phyloP scores from a whole-genome alignment of 768 basidiomycete species.

The Astraeus odoratus region DNA sequence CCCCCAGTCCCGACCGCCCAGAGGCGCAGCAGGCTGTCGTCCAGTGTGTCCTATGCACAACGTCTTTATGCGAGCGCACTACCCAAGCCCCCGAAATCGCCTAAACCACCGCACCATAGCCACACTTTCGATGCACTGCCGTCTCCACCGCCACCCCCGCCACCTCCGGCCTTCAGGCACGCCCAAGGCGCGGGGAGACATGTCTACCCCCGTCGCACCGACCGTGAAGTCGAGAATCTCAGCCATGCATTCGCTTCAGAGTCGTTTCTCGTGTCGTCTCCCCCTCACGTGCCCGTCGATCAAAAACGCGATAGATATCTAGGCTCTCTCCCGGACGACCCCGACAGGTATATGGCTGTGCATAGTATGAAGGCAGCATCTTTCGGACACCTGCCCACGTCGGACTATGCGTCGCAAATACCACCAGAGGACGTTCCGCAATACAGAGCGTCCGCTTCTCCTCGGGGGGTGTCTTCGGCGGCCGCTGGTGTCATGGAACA shows the following conservation, averaged over 20 bases:
- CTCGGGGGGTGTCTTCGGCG: background rate
- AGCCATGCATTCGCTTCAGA: background rate
- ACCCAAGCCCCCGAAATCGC: background rate
- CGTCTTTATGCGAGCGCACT: conserved; percentile 1
- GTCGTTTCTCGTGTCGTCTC: background rate
- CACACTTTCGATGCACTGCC: background rate
- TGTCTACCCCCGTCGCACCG: background rate
- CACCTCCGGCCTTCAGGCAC: background rate
- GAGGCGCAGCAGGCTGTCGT: background rate
- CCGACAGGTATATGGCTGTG: background rate
- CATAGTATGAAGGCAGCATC: background rate
- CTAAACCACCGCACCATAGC: background rate
- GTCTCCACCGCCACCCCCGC: background rate
- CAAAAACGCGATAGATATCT: background rate
- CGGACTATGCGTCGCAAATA: background rate
- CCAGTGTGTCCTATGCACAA: background rate
- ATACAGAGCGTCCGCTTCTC: background rate
- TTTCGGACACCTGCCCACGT: background rate
- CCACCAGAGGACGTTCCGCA: background rate
- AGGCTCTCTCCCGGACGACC: background rate
- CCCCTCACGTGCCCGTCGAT: background rate
- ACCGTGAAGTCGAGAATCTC: background rate
- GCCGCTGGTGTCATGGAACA: too few relatives aligned
- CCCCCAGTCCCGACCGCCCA: background rate
- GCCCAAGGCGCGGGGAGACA: too few relatives aligned